Evolutionary conservation across 352 stramenopile species (phyloP).

Genomic region (Phytophthora capsici): DNA sequence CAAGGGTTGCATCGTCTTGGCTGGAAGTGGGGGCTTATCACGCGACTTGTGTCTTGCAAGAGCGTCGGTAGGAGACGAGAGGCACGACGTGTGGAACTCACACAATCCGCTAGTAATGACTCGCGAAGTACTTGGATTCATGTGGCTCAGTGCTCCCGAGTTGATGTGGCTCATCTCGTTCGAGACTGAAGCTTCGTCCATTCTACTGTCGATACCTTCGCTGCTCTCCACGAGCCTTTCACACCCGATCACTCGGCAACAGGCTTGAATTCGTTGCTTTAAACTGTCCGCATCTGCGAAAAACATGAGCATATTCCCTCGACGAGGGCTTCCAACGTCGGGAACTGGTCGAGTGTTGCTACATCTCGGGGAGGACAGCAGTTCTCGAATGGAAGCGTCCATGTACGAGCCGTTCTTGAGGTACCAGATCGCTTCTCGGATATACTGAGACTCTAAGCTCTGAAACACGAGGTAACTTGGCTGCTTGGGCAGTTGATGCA

Average conservation of each 20-base stretch:
- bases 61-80: constrained; percentile 33
- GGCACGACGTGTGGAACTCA: constrained; percentile 36
- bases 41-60: constrained; percentile 39
- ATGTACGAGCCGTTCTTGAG: constrained; percentile 56
- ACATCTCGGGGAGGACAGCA: constrained; percentile 14
- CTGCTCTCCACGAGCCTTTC: constrained; percentile 20
- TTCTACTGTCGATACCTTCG: constrained; percentile 15
- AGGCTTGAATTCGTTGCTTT: constrained; percentile 47
- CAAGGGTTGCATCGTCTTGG: constrained; percentile 22
- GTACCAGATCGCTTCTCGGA: constrained; percentile 74
- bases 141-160: constrained; percentile 14
- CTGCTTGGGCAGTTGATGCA: constrained; percentile 50
- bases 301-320: constrained; percentile 40
- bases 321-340: not conserved
- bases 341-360: not conserved
- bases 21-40: constrained; percentile 32
- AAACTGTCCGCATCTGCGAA: constrained; percentile 52
- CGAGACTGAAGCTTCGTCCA: constrained; percentile 25
- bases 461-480: constrained; percentile 65
- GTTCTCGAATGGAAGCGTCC: constrained; percentile 44
- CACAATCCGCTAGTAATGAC: constrained; percentile 33
- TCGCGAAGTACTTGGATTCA: constrained; percentile 20
- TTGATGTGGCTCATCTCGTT: constrained; percentile 36
- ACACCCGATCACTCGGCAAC: constrained; percentile 64
- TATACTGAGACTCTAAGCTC: constrained; percentile 59